These are phyloP conservation scores for Stachybotrys chlorohalonatus DNA, from an alignment of 2,329 filamentous ascomycete species.

Conservation along the genomic window DNA sequence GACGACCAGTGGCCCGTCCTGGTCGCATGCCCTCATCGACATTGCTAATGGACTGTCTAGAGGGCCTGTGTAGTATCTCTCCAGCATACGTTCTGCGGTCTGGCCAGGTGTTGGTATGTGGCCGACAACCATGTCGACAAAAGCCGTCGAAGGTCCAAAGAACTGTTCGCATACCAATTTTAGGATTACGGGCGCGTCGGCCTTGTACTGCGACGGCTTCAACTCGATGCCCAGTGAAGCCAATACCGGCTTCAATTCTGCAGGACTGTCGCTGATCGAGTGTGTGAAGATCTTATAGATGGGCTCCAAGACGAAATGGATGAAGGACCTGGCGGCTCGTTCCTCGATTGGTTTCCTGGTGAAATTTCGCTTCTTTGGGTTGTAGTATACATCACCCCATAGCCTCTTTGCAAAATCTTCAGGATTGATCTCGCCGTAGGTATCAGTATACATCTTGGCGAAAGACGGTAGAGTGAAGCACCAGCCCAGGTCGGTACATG, in stretches of 20 bases:
- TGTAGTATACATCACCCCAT: slow-evolving; percentile 97
- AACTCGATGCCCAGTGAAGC: slow-evolving; percentile 71
- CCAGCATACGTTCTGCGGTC: slow-evolving; percentile 65
- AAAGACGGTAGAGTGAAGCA: slow-evolving; percentile 93
- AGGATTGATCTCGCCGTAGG: slow-evolving; percentile 71
- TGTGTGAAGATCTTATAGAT: slow-evolving; percentile 98
- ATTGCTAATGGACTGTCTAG: slow-evolving; percentile 71
- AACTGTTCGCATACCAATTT: slow-evolving; percentile 91
- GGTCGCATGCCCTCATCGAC: slow-evolving; percentile 74
- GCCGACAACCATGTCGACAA: slow-evolving; percentile 90
- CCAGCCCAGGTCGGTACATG: slow-evolving; percentile 90
- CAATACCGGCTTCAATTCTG: slow-evolving; percentile 73
- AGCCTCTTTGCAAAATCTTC: slow-evolving; percentile 76
- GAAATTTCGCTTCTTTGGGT: slow-evolving; percentile 82
- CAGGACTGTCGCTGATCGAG: slow-evolving; percentile 82
- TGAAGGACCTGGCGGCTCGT: slow-evolving; percentile 73
- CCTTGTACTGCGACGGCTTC: slow-evolving; percentile 87
- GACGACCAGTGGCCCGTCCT: slow-evolving; percentile 84
- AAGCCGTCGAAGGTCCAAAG: slow-evolving; percentile 80
- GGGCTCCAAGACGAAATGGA: slow-evolving; percentile 90
- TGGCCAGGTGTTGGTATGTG: slow-evolving; percentile 83
- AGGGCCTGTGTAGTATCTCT: slow-evolving; percentile 88
- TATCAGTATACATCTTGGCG: slow-evolving; percentile 91
- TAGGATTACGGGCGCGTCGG: slow-evolving; percentile 80
- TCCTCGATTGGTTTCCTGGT: slow-evolving; percentile 81